Evolutionary conservation across 2,329 filamentous ascomycete species (phyloP).

Genomic region (Neofusicoccum sp.): DNA sequence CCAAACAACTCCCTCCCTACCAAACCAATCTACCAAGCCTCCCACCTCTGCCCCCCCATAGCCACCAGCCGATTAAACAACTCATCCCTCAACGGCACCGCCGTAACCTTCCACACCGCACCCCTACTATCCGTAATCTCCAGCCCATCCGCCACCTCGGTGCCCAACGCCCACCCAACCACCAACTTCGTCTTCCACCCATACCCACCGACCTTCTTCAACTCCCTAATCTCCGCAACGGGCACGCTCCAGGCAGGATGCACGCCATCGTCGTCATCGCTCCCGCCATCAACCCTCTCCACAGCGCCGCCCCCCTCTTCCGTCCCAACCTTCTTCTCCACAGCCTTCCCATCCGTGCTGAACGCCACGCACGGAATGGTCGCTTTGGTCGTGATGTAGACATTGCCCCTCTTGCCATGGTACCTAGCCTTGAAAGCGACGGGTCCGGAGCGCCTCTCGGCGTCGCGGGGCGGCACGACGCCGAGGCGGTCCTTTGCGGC

Average conservation of each 20-base stretch:
- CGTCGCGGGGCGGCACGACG: slow-evolving; percentile 57
- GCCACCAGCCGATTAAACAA: slow-evolving; percentile 76
- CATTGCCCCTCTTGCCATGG: slow-evolving; percentile 68
- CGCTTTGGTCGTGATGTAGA: slow-evolving; percentile 66
- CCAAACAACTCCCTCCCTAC: too few relatives aligned
- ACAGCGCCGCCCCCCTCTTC: slow-evolving; percentile 47
- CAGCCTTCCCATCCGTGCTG: slow-evolving; percentile 50
- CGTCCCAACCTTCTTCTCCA: slow-evolving; percentile 44
- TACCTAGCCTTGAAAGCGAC: slow-evolving; percentile 73
- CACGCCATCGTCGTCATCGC: slow-evolving; percentile 50
- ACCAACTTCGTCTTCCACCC: slow-evolving; percentile 84
- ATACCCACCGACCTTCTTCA: slow-evolving; percentile 77
- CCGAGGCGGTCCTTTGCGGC: slow-evolving; percentile 70
- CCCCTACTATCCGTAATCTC: slow-evolving; percentile 62
- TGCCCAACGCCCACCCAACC: slow-evolving; percentile 73
- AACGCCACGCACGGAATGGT: slow-evolving; percentile 69
- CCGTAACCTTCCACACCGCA: slow-evolving; percentile 61
- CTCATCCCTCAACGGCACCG: slow-evolving; percentile 70
- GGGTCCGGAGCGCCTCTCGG: slow-evolving; percentile 58
- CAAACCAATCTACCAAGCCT: slow-evolving; percentile 12
- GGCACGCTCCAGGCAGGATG: slow-evolving; percentile 67
- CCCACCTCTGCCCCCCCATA: slow-evolving; percentile 81
- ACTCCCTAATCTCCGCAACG: slow-evolving; percentile 67
- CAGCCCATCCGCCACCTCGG: slow-evolving; percentile 73
- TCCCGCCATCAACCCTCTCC: slow-evolving; percentile 25